Conservation (phyloP, 2,329 filamentous ascomycete genomes). For the Paraconiothyrium sp. region DNA sequence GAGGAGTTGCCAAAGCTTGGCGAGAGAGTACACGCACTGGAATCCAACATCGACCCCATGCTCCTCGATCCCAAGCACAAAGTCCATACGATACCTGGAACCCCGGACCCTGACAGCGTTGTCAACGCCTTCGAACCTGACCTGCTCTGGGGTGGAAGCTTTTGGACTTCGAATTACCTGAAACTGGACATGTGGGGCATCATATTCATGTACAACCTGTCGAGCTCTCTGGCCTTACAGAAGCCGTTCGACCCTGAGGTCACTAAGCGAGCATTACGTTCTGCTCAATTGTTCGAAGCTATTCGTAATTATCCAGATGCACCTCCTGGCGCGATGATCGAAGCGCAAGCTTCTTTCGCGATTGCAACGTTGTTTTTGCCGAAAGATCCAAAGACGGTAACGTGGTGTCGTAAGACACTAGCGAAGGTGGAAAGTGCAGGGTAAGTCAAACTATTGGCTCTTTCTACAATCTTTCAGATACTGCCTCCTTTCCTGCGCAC, state of each 20-base stretch:
- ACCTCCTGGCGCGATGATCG: slow-evolving; percentile 75
- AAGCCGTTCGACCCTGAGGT: slow-evolving; percentile 65
- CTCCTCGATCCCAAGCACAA: slow-evolving; percentile 70
- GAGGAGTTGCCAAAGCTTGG: slow-evolving; percentile 62
- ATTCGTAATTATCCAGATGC: slow-evolving; percentile 76
- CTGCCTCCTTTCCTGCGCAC: not conserved
- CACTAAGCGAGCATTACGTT: slow-evolving; percentile 69
- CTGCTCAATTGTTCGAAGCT: slow-evolving; percentile 82
- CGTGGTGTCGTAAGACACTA: slow-evolving; percentile 83
- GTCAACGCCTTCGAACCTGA: slow-evolving; percentile 77
- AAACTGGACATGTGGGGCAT: slow-evolving; percentile 81
- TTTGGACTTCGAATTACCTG: slow-evolving; percentile 79
- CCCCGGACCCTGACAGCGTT: slow-evolving; percentile 69
- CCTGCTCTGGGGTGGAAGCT: slow-evolving; percentile 70
- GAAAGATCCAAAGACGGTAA: slow-evolving; percentile 73
- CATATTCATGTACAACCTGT: slow-evolving; percentile 81
- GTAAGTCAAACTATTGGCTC: slow-evolving; percentile 61
- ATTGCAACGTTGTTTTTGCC: slow-evolving; percentile 84
- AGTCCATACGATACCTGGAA: slow-evolving; percentile 70
- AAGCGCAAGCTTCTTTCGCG: slow-evolving; percentile 78
- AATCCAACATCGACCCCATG: slow-evolving; percentile 65
- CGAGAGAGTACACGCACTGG: slow-evolving; percentile 55
- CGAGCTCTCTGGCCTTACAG: slow-evolving; percentile 68
- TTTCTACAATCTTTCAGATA: not conserved
- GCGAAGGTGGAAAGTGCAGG: slow-evolving; percentile 80